These are phyloP conservation scores for Fraxinus cuspidata DNA, from an alignment of 257 asterid species.

Conservation along the genomic window DNA sequence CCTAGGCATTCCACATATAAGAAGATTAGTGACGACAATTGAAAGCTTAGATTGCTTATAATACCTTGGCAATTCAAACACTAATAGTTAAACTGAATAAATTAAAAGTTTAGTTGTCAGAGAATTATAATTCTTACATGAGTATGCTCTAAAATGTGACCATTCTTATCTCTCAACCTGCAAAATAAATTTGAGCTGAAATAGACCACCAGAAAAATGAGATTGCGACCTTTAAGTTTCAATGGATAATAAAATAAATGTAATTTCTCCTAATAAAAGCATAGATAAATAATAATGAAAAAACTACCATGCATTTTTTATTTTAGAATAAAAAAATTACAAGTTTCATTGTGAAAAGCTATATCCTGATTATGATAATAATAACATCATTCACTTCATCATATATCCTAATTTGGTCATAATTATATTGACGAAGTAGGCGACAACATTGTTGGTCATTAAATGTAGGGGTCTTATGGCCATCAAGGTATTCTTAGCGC, in stretches of 20 bases:
- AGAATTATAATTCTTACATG: slow-evolving; percentile 51
- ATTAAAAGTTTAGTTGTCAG: slow-evolving; percentile 3
- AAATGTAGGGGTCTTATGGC: no score
- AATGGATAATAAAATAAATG: neutral
- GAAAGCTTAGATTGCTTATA: neutral
- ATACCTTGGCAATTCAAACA: neutral
- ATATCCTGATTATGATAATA: no score
- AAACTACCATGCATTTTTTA: no score
- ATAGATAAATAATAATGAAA: no score
- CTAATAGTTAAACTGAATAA: neutral
- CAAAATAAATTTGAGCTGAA: slow-evolving; percentile 25
- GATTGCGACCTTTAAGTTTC: neutral
- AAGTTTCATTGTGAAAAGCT: no score
- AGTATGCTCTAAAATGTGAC: slow-evolving; percentile 80
- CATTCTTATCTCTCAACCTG: slow-evolving; percentile 80
- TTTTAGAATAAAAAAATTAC: no score
- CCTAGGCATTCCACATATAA: neutral
- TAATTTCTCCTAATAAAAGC: neutral
- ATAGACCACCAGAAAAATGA: neutral
- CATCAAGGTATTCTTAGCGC: no score
- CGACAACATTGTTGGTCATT: no score
- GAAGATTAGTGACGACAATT: neutral
- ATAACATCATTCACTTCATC: no score
- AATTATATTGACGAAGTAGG: no score
- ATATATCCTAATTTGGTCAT: no score